Base-by-base conservation (phyloP, 306 rosid genomes). In the Rosa chinensis region DNA sequence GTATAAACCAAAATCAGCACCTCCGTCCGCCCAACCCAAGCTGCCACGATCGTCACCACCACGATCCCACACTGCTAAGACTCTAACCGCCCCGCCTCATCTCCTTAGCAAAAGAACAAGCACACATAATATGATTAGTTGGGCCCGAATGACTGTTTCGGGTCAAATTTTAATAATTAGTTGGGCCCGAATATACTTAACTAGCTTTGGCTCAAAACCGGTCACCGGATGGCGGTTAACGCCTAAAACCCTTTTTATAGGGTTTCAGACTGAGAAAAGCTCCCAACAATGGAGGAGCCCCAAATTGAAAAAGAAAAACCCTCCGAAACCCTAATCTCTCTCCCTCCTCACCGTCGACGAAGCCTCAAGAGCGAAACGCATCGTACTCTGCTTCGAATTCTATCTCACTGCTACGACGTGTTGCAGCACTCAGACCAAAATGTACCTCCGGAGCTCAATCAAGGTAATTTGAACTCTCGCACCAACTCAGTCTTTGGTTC, bases 341-440 rank as follows among this genome's bases (percentile, higher is more conserved):
- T 83, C 72, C 86, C 88, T 77, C 87, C 79, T 50, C 89, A 49
- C 44, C 85, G 84, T 42, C 87, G 86, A 44, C 79, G 89, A 44
- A 88, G 82, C 39, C 85, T 92, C 45, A 87, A 75, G 77, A 90
- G 97, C 72, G 70, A 82, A 40, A 86, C 93, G 58, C 91, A 76
- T 75, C 75, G 62, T n/a, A 83, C 88, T 1, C 79, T 89, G 53
- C 61, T 81, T 62, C 86, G 79, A 5, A 88, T 92, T 75, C 49
- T 90, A n/a, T 87, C 93, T 42, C 89, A 84, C 21, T 85, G 83
- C 78, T 64, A 48, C 74, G 85, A 75, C 14, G 70, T 81, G 2
- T 66, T 86, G 17, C 84, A 61, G 71, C 59, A 7, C 23, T 4
- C 71, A 0, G 71, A 52, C 72, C 79, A 56, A 52, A 17, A 32